Percentiles rank a stretch among this genome's conserved stretches.
These are phyloP conservation scores for Blastobotrys illinoisensis DNA, from an alignment of 1,139 yeast genomes.

Conservation along the genomic window DNA sequence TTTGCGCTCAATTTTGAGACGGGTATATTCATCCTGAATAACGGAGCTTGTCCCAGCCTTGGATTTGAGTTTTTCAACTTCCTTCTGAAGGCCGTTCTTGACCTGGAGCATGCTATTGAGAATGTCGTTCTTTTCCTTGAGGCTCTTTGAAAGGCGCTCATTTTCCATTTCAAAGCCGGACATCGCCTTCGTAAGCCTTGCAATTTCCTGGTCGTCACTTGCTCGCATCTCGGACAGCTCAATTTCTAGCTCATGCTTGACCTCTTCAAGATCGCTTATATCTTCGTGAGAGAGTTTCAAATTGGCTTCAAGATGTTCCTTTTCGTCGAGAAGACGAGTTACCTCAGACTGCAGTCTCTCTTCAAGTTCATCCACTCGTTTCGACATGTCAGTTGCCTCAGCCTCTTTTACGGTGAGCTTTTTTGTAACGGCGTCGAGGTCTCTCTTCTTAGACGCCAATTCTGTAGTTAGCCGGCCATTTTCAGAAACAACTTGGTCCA, in stretches of 20 bases:
- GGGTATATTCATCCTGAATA: neutral
- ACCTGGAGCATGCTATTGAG: neutral
- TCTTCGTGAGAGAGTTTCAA: neutral
- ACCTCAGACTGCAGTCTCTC: neutral
- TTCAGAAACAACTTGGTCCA: constrained; percentile 11
- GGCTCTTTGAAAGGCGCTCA: neutral
- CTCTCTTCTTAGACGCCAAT: neutral
- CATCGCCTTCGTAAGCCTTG: neutral
- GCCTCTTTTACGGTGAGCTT: neutral
- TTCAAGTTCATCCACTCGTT: neutral
- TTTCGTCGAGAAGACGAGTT: neutral
- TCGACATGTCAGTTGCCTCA: neutral
- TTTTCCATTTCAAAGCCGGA: neutral
- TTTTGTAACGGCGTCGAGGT: neutral
- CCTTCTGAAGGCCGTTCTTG: neutral
- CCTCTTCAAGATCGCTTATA: neutral
- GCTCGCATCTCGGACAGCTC: neutral
- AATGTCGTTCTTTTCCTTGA: neutral
- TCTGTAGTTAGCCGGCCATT: constrained; percentile 7
- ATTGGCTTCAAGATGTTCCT: neutral
- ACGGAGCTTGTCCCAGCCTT: neutral
- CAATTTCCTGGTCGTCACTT: neutral
- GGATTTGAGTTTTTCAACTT: neutral
- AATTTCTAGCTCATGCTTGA: neutral
- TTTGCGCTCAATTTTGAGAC: constrained; percentile 2